Evolutionary conservation across 2,329 filamentous ascomycete genomes (phyloP).

Genomic region (Dothideomycetidae sp.): DNA sequence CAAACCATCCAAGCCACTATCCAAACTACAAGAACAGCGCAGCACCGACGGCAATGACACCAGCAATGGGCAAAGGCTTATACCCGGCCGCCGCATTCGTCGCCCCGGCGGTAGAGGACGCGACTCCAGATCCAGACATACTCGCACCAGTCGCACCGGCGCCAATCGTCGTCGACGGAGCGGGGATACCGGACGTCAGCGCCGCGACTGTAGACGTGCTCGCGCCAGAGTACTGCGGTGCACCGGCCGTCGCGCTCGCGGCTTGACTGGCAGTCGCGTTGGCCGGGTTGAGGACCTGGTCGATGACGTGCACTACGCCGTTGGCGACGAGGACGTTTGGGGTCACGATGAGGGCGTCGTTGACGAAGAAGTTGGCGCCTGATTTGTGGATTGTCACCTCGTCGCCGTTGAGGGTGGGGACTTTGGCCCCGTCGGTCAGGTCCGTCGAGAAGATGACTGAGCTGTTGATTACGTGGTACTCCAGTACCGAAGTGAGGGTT

Average conservation of each 20-base stretch:
- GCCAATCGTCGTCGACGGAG: conserved; percentile 2
- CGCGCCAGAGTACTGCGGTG: conserved; percentile 2
- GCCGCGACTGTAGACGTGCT: neutral
- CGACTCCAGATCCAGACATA: neutral
- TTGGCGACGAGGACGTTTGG: conserved; percentile 30
- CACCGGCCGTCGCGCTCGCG: conserved; percentile 5
- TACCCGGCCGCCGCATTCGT: neutral
- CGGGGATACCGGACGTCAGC: conserved; percentile 4
- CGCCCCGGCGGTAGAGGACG: conserved; percentile 3
- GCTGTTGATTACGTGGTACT: conserved; percentile 50
- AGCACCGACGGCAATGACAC: conserved; percentile 5
- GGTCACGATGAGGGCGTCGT: conserved; percentile 28
- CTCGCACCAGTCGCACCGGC: neutral
- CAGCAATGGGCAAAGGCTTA: conserved; percentile 2
- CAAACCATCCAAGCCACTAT: neutral
- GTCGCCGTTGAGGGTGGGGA: conserved; percentile 25
- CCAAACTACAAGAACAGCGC: conserved; percentile 5
- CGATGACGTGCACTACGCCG: conserved; percentile 38
- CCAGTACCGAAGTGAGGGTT: conserved; percentile 39
- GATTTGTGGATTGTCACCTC: conserved; percentile 28
- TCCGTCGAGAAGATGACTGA: conserved; percentile 35
- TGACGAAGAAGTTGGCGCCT: conserved; percentile 28
- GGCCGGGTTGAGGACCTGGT: conserved; percentile 20
- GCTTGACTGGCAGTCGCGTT: conserved; percentile 7
- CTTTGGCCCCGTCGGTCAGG: conserved; percentile 10